phyloP scores from a whole-genome alignment of 176 grass and related monocot genomes.

The Pontederia crassipes region DNA sequence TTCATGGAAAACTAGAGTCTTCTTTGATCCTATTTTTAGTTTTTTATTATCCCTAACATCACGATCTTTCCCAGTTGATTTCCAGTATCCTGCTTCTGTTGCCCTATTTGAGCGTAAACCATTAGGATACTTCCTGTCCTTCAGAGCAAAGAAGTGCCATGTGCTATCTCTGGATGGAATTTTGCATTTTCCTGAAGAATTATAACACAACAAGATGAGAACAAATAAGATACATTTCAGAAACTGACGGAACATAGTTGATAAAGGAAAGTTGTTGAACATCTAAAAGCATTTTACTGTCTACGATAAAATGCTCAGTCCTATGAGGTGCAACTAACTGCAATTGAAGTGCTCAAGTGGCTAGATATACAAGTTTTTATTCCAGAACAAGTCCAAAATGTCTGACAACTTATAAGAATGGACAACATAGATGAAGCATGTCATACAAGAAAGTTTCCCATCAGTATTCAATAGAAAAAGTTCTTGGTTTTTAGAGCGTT shows the following conservation, averaged over 20 bases:
- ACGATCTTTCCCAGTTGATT: conserved; percentile 92
- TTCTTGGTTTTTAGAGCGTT: no score
- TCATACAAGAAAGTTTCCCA: no score
- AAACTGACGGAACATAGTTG: background rate
- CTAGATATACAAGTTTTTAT: no score
- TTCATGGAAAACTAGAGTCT: conserved; percentile 94
- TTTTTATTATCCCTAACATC: conserved; percentile 22
- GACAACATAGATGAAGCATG: no score
- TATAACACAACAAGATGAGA: background rate
- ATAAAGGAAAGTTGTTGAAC: background rate
- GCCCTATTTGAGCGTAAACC: conserved; percentile 63
- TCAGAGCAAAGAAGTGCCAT: conserved; percentile 83
- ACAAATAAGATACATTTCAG: conserved; percentile 12
- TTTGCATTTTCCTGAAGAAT: conserved; percentile 48
- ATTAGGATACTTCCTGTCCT: conserved; percentile 84
- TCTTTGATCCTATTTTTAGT: conserved; percentile 70
- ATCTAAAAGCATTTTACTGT: no score
- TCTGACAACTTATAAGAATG: no score
- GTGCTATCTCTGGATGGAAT: conserved; percentile 56
- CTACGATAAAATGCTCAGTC: no score
- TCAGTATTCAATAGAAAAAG: no score
- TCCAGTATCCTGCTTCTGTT: conserved; percentile 79
- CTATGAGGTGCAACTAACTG: no score
- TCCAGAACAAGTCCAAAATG: no score
- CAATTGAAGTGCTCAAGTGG: no score